A percentile compares a stretch with the other conserved stretches of the same genome.
phyloP scores from a whole-genome alignment of 306 rosid genomes.

The Mucuna pruriens region DNA sequence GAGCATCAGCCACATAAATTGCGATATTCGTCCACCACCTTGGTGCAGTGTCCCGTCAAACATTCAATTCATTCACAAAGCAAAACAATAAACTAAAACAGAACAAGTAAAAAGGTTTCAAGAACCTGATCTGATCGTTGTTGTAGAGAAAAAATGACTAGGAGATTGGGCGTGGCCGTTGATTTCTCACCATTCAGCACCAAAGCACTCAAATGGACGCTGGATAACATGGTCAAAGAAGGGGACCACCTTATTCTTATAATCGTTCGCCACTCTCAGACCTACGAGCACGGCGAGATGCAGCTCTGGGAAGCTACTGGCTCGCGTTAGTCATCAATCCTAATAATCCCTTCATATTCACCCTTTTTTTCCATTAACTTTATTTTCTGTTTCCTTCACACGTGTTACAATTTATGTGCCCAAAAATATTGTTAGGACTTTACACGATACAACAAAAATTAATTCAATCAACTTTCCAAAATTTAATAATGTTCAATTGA shows the following conservation, averaged over 20 bases:
- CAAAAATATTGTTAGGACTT: not conserved
- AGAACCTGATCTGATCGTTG: not conserved
- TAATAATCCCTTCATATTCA: not conserved
- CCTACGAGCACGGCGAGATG: constrained; percentile 77
- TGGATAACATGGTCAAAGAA: constrained; percentile 69
- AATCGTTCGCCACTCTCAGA: constrained; percentile 46
- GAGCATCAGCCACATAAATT: constrained; percentile 24
- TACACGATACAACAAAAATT: no score
- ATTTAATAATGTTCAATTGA: no score
- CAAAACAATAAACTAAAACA: not conserved
- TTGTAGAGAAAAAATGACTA: constrained; percentile 27
- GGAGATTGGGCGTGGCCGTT: constrained; percentile 83
- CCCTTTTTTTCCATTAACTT: not conserved
- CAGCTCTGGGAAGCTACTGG: constrained; percentile 87
- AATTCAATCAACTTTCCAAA: no score
- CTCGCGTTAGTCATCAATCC: constrained; percentile 58
- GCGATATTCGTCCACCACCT: constrained; percentile 1
- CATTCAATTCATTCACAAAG: not conserved
- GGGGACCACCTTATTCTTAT: constrained; percentile 78
- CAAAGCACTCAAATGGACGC: constrained; percentile 73
- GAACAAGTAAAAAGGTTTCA: not conserved
- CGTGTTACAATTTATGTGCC: not conserved
- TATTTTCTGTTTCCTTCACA: not conserved
- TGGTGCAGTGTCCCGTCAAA: not conserved
- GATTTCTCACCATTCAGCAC: constrained; percentile 89